Evolutionary conservation across 495 filamentous ascomycete genomes (phyloP).

Genomic region (Talaromyces thailandensis): DNA sequence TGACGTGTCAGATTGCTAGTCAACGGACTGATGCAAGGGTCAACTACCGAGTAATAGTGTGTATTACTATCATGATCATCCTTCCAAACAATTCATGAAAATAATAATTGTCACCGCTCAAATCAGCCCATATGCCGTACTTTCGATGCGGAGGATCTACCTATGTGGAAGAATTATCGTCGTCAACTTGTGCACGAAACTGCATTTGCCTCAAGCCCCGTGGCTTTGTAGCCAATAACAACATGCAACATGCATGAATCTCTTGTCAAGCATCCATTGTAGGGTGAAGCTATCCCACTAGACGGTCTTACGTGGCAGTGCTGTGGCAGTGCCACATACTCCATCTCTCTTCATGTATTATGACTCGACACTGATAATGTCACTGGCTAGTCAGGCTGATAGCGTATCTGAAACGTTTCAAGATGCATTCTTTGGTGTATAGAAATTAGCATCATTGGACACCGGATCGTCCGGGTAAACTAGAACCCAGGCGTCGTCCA

Average conservation of each 20-base stretch:
- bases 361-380: neutral
- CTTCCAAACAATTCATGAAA: too few species aligned
- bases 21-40: too few species aligned
- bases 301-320: neutral
- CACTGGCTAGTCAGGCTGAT: neutral
- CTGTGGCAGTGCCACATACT: neutral
- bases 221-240: neutral
- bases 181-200: neutral
- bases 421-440: neutral
- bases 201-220: neutral
- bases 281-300: neutral
- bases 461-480: neutral
- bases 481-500: too few species aligned
- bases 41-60: too few species aligned
- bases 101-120: too few species aligned
- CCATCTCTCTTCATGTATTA: neutral
- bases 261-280: neutral
- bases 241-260: neutral
- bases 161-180: neutral
- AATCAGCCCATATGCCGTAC: too few species aligned
- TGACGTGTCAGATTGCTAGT: too few species aligned
- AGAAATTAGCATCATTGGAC: neutral
- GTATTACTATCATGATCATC: too few species aligned
- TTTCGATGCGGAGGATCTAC: too few species aligned
- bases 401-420: neutral